Base-by-base conservation (phyloP, 2,329 filamentous ascomycete genomes). In the Aspergillus uvarum region DNA sequence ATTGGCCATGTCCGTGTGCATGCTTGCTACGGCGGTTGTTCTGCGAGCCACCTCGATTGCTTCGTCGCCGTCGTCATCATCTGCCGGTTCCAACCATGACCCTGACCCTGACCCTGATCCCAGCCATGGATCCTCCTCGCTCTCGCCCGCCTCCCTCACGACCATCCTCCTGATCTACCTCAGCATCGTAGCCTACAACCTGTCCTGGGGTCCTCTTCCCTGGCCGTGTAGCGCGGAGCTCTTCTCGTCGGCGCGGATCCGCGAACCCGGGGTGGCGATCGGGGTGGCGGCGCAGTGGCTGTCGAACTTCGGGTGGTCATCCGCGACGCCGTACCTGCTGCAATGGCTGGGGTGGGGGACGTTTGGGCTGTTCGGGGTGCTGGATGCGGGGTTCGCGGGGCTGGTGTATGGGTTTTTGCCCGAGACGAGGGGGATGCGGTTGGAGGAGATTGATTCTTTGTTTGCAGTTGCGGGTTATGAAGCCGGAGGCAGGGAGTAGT, bases 111-210 rank as follows among this genome's bases (percentile, higher is more conserved):
- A 29, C 26, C 8, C 7, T 10, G 26, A 29, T 8, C 26, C 26
- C 8, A 8, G 2, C 26, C 26, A 29, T 29, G 26, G 26, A 29
- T 8, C 32, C 68, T 16, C 68, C 4, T 69, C 80, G 5, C 79
- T 79, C 2, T 80, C 81, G 0, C 74, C 77, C 52, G 76, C 77
- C 1, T 81, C 79, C 0, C 81, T 83, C 32, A 78, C 78, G 2
- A 85, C 81, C 0, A 75, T 86, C 1, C 78, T 79, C 0, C 71
- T 86, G 12, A 85, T 85, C 56, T 85, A 85, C 66, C 72, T 85
- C 4, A 82, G 82, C 60, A 81, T 85, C 26, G 79, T 84, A 48
- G 60, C 69, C 12, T 79, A 76, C 63, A 78, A 78, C 50, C 71
- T 77, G 61, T 77, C 74, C 48, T 78, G 76, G 76, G 76, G 76